Percentiles rank a stretch among this genome's conserved stretches.
Conservation (phyloP, 164 flowering plant species). For the Malania oleifera region DNA sequence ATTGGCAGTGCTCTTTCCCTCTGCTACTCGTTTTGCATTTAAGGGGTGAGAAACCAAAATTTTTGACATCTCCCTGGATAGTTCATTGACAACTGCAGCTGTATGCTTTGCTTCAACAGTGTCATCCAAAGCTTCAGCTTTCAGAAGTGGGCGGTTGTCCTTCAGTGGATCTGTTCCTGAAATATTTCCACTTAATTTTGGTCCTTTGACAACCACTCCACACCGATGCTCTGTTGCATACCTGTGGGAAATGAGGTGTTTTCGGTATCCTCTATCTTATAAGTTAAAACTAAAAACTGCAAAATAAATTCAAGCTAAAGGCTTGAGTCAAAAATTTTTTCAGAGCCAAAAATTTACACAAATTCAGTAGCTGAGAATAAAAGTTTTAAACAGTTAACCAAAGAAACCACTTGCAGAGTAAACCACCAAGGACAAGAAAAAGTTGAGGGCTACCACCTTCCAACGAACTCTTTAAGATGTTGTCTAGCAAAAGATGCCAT, state of each 20-base stretch:
- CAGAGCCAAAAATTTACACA: too few relatives aligned
- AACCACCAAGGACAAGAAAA: too few relatives aligned
- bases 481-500: too few relatives aligned
- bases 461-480: too few relatives aligned
- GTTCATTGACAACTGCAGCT: slow-evolving; percentile 81
- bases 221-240: slow-evolving; percentile 99
- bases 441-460: too few relatives aligned
- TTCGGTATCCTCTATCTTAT: slow-evolving; percentile 1
- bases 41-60: slow-evolving; percentile 79
- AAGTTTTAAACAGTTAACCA: too few relatives aligned
- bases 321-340: background rate
- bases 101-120: slow-evolving; percentile 86
- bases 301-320: too few relatives aligned
- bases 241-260: slow-evolving; percentile 23
- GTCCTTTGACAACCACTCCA: slow-evolving; percentile 98
- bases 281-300: background rate
- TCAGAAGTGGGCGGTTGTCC: slow-evolving; percentile 79
- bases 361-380: too few relatives aligned
- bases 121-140: slow-evolving; percentile 79
- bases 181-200: slow-evolving; percentile 89
- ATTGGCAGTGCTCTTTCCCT: slow-evolving; percentile 89
- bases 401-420: too few relatives aligned
- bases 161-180: slow-evolving; percentile 98
- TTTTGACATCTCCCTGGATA: slow-evolving; percentile 78
- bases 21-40: slow-evolving; percentile 64